Conservation (phyloP, 1,284 basidiomycete species). For the Boletus semigastroideus region DNA sequence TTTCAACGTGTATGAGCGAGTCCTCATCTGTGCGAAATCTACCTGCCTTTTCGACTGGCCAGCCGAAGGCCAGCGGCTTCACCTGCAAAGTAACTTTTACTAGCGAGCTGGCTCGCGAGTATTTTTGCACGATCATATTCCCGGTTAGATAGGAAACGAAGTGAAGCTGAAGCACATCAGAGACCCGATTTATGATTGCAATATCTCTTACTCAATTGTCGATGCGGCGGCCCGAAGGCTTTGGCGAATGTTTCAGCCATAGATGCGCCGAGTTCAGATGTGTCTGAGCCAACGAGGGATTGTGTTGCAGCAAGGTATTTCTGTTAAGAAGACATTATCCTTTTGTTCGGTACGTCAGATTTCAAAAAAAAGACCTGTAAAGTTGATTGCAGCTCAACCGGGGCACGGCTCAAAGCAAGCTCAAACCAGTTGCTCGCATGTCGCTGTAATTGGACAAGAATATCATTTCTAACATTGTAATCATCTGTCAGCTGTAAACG, state of each 20-base stretch:
- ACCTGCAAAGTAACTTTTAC: constrained; percentile 84
- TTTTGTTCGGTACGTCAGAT: neutral
- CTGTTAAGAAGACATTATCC: constrained; percentile 38
- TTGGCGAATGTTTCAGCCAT: constrained; percentile 84
- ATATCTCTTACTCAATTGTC: constrained; percentile 65
- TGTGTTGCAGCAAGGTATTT: constrained; percentile 81
- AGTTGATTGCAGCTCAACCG: constrained; percentile 90
- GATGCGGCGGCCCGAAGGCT: constrained; percentile 74
- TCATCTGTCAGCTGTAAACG: constrained; percentile 85
- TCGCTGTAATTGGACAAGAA: constrained; percentile 72
- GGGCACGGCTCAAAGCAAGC: constrained; percentile 82
- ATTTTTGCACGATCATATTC: constrained; percentile 77
- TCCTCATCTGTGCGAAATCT: neutral
- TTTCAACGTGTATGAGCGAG: constrained; percentile 1
- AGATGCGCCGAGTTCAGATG: constrained; percentile 87
- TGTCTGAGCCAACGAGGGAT: constrained; percentile 62
- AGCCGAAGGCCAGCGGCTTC: constrained; percentile 82
- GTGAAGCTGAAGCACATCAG: constrained; percentile 45
- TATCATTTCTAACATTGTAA: constrained; percentile 84
- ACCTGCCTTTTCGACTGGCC: constrained; percentile 52
- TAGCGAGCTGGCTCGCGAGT: constrained; percentile 78
- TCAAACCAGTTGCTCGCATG: constrained; percentile 85
- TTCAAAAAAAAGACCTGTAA: constrained; percentile 63
- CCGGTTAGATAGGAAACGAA: constrained; percentile 56
- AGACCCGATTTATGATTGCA: neutral